Conservation (phyloP, 352 stramenopile species). For the Pseudoperonospora humuli region DNA sequence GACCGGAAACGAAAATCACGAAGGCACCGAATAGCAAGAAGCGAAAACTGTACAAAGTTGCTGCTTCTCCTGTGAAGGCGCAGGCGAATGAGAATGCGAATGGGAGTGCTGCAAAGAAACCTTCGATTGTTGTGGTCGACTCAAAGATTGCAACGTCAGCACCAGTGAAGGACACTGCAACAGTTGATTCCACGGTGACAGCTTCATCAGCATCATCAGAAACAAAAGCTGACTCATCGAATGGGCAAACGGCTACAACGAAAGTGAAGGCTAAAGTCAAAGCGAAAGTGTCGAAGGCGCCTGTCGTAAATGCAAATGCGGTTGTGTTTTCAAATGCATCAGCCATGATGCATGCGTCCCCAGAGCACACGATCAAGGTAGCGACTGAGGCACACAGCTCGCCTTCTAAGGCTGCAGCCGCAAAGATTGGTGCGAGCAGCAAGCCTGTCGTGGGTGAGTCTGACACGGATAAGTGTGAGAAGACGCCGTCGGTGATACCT, state of each 20-base stretch:
- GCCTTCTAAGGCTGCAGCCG: conserved; percentile 21
- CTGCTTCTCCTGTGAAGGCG: conserved; percentile 15
- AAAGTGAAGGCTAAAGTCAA: conserved; percentile 2
- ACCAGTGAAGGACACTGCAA: neutral
- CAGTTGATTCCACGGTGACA: neutral
- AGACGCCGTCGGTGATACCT: conserved; percentile 3
- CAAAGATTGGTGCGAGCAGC: conserved; percentile 21
- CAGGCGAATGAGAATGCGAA: conserved; percentile 7
- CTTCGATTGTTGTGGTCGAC: neutral
- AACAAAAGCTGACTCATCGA: neutral
- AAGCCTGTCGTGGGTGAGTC: conserved; percentile 3
- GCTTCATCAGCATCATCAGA: neutral
- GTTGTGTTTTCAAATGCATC: conserved; percentile 1
- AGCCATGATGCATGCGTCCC: conserved; percentile 21
- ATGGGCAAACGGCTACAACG: neutral
- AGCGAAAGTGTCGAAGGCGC: conserved; percentile 2
- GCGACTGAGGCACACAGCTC: conserved; percentile 25
- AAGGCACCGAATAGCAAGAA: conserved; percentile 27
- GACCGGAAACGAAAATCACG: conserved; percentile 4
- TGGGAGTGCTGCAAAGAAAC: neutral
- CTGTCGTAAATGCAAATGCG: conserved; percentile 5
- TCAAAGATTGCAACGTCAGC: neutral
- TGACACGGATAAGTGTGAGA: conserved; percentile 5
- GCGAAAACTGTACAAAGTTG: conserved; percentile 31
- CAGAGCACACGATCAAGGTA: conserved; percentile 25